Conservation (phyloP, 1,284 basidiomycete species). For the Puccinia brachypodii region DNA sequence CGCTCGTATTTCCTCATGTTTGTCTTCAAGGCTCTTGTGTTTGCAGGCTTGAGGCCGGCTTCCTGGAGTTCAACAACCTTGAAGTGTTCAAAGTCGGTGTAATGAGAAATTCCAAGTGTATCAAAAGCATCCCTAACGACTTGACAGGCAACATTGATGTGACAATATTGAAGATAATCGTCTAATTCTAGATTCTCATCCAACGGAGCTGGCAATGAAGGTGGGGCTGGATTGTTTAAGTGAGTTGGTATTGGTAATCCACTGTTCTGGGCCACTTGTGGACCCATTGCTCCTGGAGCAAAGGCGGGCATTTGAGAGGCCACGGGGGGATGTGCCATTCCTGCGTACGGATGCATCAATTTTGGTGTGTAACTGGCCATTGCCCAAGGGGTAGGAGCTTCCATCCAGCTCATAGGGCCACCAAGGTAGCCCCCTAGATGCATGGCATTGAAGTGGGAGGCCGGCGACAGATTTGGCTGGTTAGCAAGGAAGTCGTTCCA, state of each 20-base stretch:
- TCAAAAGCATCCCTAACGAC: background rate
- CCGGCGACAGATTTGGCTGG: no score
- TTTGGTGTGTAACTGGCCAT: no score
- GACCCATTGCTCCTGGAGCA: background rate
- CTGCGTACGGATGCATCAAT: no score
- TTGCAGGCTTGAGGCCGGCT: background rate
- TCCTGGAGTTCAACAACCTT: background rate
- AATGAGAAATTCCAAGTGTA: background rate
- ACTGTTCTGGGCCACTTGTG: background rate
- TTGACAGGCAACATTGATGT: background rate
- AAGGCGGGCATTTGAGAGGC: no score
- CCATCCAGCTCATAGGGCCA: no score
- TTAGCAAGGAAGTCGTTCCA: no score
- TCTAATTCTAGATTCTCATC: background rate
- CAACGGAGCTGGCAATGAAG: background rate
- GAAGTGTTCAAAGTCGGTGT: background rate
- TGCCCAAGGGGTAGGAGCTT: no score
- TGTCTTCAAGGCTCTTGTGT: background rate
- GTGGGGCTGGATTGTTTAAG: background rate
- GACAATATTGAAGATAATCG: background rate
- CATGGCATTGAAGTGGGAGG: no score
- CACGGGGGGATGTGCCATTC: no score
- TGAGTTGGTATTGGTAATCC: background rate
- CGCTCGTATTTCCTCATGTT: background rate
- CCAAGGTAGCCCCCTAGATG: no score